These are phyloP conservation scores for Cystobasidium pallidum DNA, from an alignment of 1,284 basidiomycete genomes.

Conservation along the genomic window DNA sequence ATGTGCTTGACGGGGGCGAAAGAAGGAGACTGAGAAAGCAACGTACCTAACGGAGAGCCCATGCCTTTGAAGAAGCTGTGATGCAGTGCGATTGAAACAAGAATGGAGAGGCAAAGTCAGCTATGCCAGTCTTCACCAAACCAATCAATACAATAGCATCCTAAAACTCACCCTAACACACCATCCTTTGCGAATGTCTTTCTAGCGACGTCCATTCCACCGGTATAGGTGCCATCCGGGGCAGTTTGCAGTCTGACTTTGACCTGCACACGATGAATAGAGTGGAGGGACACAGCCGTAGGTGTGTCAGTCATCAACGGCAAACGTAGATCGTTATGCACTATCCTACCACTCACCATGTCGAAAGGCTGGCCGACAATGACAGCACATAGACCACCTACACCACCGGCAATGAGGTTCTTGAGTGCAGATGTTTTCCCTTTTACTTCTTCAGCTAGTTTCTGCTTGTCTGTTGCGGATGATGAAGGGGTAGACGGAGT, in stretches of 20 bases:
- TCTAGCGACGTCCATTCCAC: slow-evolving; percentile 89
- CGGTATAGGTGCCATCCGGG: slow-evolving; percentile 82
- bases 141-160: no score
- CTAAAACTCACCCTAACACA: slow-evolving; percentile 73
- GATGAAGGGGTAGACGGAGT: slow-evolving; percentile 13
- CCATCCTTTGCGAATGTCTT: slow-evolving; percentile 90
- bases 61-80: slow-evolving; percentile 90
- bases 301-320: no score
- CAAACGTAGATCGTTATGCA: no score
- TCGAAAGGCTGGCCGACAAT: slow-evolving; percentile 71
- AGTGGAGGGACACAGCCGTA: no score
- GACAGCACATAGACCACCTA: slow-evolving; percentile 83
- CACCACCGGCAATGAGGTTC: slow-evolving; percentile 86
- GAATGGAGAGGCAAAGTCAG: no score
- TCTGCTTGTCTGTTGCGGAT: slow-evolving; percentile 12
- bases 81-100: neutral
- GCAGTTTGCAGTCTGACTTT: slow-evolving; percentile 83
- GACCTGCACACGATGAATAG: slow-evolving; percentile 77
- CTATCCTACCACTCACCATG: slow-evolving; percentile 8
- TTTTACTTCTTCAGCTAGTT: slow-evolving; percentile 43
- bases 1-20: no score
- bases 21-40: no score
- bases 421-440: slow-evolving; percentile 61
- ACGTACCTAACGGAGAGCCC: slow-evolving; percentile 74
- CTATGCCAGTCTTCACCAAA: no score